phyloP scores from a whole-genome alignment of 139 green algal species.

The Pedinophyceae sp. region DNA sequence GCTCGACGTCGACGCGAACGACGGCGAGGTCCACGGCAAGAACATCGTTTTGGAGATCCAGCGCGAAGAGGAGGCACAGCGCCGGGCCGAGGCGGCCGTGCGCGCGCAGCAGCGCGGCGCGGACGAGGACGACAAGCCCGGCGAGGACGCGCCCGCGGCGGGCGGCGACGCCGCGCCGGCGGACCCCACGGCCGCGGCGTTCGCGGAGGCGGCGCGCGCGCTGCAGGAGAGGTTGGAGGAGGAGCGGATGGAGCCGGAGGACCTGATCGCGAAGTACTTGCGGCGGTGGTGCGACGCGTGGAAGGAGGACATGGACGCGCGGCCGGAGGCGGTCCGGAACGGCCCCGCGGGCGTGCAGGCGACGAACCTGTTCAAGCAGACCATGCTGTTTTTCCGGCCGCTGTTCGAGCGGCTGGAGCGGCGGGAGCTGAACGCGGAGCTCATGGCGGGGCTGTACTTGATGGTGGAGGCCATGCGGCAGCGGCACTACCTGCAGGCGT shows the following conservation, averaged over 20 bases:
- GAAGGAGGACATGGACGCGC: constrained; percentile 24
- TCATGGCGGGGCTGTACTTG: neutral
- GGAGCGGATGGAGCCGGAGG: neutral
- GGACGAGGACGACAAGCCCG: too few relatives aligned
- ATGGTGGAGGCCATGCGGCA: constrained; percentile 9
- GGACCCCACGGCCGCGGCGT: neutral
- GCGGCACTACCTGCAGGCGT: constrained; percentile 26
- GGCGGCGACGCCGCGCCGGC: too few relatives aligned
- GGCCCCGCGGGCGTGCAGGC: constrained; percentile 13
- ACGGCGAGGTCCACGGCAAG: too few relatives aligned
- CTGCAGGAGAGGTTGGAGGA: neutral
- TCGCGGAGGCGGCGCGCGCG: neutral
- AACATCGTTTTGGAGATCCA: too few relatives aligned
- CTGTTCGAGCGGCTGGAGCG: constrained; percentile 18
- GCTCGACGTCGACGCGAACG: too few relatives aligned
- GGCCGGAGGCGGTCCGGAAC: constrained; percentile 15
- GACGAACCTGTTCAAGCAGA: constrained; percentile 13
- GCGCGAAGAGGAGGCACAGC: too few relatives aligned
- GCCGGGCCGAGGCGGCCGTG: too few relatives aligned
- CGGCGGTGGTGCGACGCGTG: constrained; percentile 13
- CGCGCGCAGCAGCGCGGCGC: too few relatives aligned
- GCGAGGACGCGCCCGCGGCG: too few relatives aligned
- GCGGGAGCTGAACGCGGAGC: neutral
- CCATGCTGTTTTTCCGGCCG: constrained; percentile 17
- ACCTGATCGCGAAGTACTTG: neutral